Base-by-base conservation (phyloP, 805 yeast species). In the Metschnikowia similis region DNA sequence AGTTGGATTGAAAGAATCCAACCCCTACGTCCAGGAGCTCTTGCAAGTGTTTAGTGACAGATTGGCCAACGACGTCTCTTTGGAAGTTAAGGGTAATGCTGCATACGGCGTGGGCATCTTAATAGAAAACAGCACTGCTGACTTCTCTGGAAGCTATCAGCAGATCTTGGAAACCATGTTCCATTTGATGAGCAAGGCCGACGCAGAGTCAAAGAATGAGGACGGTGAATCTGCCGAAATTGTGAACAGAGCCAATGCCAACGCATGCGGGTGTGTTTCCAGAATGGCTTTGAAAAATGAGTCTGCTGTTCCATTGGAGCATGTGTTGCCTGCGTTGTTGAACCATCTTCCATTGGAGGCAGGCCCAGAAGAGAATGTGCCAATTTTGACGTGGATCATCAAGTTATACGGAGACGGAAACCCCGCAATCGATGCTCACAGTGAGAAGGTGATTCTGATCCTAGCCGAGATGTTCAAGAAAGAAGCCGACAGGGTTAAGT, bases 261-360 rank as follows among this genome's bases (percentile, higher is more conserved):
- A 94, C 68, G 96, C 96, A 4, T 86, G 94, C 68, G 99, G 99
- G 40, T 94, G 98, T 79, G 96, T 91, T 50, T 91, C 96, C 14
- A 83, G 99, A 71, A 78, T 94, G 87, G 80, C 87, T 11, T 73
- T 88, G 66, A 84, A 85, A 65, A 80, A 87, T 66, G 83, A 81
- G 60, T 71, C 70, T 35, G 79, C 85, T 35, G 83, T 91, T 58
- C 97, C 97, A 52, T 70, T 89, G 57, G 71, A 67, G 54, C 82
- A 79, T 52, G 90, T 83, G 49, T 81, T 92, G 39, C 73, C 87
- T 21, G 95, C 96, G 45, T 75, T 94, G 62, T 72, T 91, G 54
- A 71, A 77, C 45, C 92, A 87, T 61, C 78, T 94, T 63, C 99
- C 99, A 46, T 79, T 94, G 64, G 81, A 83, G 64, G 83, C 90